Conservation (phyloP, 192 early-diverging fungal species). For the Podila epigama region DNA sequence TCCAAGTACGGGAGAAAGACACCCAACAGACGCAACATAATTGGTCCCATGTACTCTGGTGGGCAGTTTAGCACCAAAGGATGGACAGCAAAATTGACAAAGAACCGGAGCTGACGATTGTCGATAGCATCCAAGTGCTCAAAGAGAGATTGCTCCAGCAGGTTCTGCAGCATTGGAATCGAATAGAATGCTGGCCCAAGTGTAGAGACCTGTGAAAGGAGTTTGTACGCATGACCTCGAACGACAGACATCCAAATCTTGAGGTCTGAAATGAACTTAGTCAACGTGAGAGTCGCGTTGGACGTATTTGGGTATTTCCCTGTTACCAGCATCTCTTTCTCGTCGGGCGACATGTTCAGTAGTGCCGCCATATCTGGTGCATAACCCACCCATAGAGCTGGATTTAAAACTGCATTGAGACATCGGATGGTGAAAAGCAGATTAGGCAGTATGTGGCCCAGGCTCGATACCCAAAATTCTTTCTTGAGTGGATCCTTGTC, state of each 20-base stretch:
- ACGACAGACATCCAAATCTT: conserved; percentile 28
- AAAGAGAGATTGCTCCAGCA: conserved; percentile 42
- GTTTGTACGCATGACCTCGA: conserved; percentile 23
- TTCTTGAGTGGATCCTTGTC: neutral
- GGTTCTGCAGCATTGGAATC: conserved; percentile 18
- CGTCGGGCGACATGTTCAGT: conserved; percentile 10
- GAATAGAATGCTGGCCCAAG: conserved; percentile 44
- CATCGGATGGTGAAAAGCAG: conserved; percentile 30
- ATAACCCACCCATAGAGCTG: conserved; percentile 4
- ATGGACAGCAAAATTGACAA: conserved; percentile 27
- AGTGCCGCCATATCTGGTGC: conserved; percentile 14
- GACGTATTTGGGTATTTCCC: neutral
- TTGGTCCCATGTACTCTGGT: conserved; percentile 9
- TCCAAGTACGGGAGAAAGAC: conserved; percentile 43
- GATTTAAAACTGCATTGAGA: conserved; percentile 19
- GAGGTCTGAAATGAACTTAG: conserved; percentile 20
- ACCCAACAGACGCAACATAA: conserved; percentile 22
- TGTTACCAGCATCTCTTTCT: conserved; percentile 39
- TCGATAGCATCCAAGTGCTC: conserved; percentile 25
- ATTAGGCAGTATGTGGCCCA: conserved; percentile 15
- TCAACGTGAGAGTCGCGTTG: neutral
- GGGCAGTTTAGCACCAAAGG: conserved; percentile 43
- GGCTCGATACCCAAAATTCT: conserved; percentile 12
- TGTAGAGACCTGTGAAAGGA: conserved; percentile 26
- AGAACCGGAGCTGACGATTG: conserved; percentile 32